Evolutionary conservation across 108 stramenopile species (phyloP), one percentile per base, ranked within the genome.

Genomic region (Cyclotella choctawhatcheeana): DNA sequence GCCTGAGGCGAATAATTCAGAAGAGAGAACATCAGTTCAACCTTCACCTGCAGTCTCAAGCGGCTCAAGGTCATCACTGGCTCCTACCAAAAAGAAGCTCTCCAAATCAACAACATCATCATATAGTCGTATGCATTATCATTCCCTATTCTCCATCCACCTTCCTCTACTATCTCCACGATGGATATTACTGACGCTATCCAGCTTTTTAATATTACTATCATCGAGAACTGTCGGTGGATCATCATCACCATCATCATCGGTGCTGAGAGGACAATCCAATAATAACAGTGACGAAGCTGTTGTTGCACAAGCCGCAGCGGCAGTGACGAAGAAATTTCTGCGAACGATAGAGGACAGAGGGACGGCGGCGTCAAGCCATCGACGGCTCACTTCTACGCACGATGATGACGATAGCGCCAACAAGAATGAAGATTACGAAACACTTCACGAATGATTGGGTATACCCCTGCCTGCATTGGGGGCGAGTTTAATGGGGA

Each of bases 401-500:
- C n/a, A n/a, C n/a, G n/a, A n/a, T 24, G 8, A 14, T 6, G 56
- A 58, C n/a, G 56, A 58, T 16, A 24, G 16, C 29, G 30, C 31
- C 26, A 40, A 54, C 30, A 27, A 55, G 24, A 63, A 56, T 29
- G 76, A 64, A 64, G 76, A 77, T 53, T 77, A 77, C 32, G 76
- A 77, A 35, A 52, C 29, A 44, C 69, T 67, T 27, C 76, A 77
- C 43, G 31, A 54, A 25, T 16, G 25, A 63, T 62, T 68, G 32
- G 27, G 64, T 5, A 77, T 77, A 35, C 76, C 76, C 12, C 50
- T 77, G 44, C 76, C 76, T 25, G 76, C 63, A 13, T 32, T 77
- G n/a, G 62, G 76, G 8, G 61, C 62, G 30, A 69, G 65, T 31
- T 44, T 77, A 59, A 77, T 69, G 68, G 76, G 76, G 43, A 33